Conservation (phyloP, 495 filamentous ascomycete genomes). For the Tetracladium setigerum region DNA sequence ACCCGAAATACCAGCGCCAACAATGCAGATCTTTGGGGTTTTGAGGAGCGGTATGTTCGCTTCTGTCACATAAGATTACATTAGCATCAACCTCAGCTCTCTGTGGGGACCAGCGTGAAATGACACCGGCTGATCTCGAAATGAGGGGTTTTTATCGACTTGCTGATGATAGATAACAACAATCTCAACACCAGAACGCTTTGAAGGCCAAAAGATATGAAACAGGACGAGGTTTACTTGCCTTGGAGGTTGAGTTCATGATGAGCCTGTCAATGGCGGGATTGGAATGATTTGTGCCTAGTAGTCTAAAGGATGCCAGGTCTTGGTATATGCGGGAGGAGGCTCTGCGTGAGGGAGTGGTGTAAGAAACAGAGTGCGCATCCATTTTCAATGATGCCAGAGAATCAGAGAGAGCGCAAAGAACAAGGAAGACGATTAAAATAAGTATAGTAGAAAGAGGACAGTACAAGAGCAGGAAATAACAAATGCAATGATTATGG, state of each 20-base stretch:
- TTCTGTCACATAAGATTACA: too few species aligned
- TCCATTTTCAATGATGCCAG: slow-evolving; percentile 31
- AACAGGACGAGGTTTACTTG: slow-evolving; percentile 7
- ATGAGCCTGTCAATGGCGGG: slow-evolving; percentile 25
- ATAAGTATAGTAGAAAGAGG: not conserved
- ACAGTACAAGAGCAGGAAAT: not conserved
- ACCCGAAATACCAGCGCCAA: slow-evolving; percentile 86
- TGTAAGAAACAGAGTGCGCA: slow-evolving; percentile 40
- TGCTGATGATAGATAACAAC: too few species aligned
- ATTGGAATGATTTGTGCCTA: slow-evolving; percentile 17
- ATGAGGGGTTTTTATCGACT: too few species aligned
- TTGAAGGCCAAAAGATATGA: too few species aligned
- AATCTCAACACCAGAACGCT: too few species aligned
- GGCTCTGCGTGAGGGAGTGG: slow-evolving; percentile 30
- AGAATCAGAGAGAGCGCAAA: not conserved
- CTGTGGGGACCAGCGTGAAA: too few species aligned
- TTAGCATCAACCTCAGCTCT: too few species aligned
- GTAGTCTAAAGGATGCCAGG: slow-evolving; percentile 25
- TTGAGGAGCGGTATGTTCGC: slow-evolving; percentile 25
- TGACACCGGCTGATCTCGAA: too few species aligned
- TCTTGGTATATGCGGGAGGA: slow-evolving; percentile 42
- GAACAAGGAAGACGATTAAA: not conserved
- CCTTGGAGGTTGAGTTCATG: slow-evolving; percentile 27
- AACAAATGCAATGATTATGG: not conserved
- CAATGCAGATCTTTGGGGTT: slow-evolving; percentile 53